A percentile compares a stretch with the other conserved stretches of the same genome.
Conservation (phyloP, 345 rosid species). For the Melaleuca alternifolia region DNA sequence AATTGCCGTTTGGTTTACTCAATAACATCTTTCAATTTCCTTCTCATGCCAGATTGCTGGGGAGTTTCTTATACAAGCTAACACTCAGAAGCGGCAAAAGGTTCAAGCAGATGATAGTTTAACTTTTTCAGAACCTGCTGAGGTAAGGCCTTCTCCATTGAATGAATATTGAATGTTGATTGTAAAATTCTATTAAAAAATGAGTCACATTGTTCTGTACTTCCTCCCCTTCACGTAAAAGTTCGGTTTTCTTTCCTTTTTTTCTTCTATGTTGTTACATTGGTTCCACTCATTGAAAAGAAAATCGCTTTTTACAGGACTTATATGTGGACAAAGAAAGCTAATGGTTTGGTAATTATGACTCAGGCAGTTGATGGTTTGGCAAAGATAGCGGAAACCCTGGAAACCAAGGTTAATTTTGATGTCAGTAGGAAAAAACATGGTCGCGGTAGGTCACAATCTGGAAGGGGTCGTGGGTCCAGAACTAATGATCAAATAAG, state of each 20-base stretch:
- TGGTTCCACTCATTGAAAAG: background rate
- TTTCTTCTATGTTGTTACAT: background rate
- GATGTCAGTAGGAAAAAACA: constrained; percentile 67
- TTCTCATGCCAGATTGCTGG: constrained; percentile 47
- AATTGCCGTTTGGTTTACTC: background rate
- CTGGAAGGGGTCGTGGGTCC: constrained; percentile 88
- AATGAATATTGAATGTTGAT: background rate
- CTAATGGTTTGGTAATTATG: constrained; percentile 6
- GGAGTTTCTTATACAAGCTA: constrained; percentile 88
- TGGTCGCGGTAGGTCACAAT: constrained; percentile 73
- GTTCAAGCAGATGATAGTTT: constrained; percentile 43
- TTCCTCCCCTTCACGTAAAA: background rate
- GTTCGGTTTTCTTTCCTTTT: background rate
- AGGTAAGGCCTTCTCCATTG: constrained; percentile 30
- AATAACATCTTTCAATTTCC: background rate
- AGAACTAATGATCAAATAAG: constrained; percentile 51
- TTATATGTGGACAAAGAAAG: background rate
- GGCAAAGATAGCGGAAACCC: constrained; percentile 41
- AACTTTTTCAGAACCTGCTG: constrained; percentile 36
- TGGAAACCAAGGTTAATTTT: constrained; percentile 38
- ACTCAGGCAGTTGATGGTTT: constrained; percentile 54
- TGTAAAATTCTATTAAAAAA: background rate
- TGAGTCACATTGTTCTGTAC: background rate
- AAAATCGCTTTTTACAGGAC: background rate
- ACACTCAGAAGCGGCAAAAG: constrained; percentile 76